Base-by-base conservation (phyloP, 2,329 filamentous ascomycete genomes). In the Fusarium sp. region DNA sequence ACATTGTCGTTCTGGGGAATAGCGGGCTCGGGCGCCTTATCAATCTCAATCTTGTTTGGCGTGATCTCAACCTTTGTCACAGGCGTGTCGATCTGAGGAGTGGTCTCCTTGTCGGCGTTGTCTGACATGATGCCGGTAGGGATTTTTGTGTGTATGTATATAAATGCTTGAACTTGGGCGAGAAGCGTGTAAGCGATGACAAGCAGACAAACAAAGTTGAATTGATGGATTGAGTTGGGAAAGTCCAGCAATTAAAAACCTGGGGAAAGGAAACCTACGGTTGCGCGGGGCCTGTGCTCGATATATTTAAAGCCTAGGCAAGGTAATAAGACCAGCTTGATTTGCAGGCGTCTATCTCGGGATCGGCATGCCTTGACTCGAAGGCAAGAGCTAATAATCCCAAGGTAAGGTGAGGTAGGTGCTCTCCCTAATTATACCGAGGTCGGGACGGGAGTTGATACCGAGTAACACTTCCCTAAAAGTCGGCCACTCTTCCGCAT, bases 1-100 rank as follows among this genome's bases (percentile, higher is more conserved):
- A 98, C 94, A 85, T 98, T 98, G 86, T 98, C 95, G 78, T 95
- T 96, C 77, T 97, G 94, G 67, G 95, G 93, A 45, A 91, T 83
- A 46, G 61, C 46, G n/a, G 63, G 61, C n/a, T 65, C 46, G n/a
- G 89, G 87, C 45, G 90, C 84, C 73, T 91, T 79, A 33, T 53
- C 46, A 17, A 69, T 44, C 20, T 63, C 66, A 18, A 71, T 46
- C 45, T 42, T 70, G 31, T 36, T 63, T 40, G 66, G 57, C 28
- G 63, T 64, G 31, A 69, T 71, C 63, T 69, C 67, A 34, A 69
- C 67, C 46, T 69, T 69, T 55, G 64, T 69, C 17, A 66, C 28
- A 26, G 67, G 67, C 10, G 59, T 39, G 34, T 71, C 63, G 33
- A 69, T 62, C 53, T 70, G 67, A 58, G 67, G 63, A 59, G 67